phyloP scores from a whole-genome alignment of 345 rosid genomes.

The Melaleuca alternifolia region DNA sequence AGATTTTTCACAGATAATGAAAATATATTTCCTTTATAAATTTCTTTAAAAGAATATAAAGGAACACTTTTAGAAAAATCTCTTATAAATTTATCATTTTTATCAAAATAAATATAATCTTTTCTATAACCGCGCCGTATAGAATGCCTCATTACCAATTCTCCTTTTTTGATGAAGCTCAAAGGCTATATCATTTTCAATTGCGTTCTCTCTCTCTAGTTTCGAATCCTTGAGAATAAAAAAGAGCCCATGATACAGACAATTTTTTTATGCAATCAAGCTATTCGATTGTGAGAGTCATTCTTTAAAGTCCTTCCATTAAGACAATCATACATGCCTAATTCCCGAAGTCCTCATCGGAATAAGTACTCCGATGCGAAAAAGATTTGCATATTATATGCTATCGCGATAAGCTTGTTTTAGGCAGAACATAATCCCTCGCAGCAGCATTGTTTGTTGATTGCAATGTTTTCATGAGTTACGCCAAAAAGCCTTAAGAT shows the following conservation, averaged over 20 bases:
- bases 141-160: too few species aligned
- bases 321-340: accelerated
- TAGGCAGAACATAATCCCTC: too few species aligned
- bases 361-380: not conserved
- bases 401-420: not conserved
- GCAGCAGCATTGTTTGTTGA: not conserved
- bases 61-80: too few species aligned
- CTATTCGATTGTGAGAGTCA: not conserved
- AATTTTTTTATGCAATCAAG: not conserved
- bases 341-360: not conserved
- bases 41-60: too few species aligned
- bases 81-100: too few species aligned
- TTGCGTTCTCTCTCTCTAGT: not conserved
- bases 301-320: not conserved
- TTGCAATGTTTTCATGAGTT: not conserved
- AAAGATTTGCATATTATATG: not conserved
- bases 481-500: not conserved
- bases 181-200: not conserved
- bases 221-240: too few species aligned
- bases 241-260: accelerated
- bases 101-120: too few species aligned
- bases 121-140: not conserved
- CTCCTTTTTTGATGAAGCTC: not conserved
- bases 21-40: too few species aligned
- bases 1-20: too few species aligned